Base-by-base conservation (phyloP, 2,329 filamentous ascomycete species). In the Aureobasidium zeae region DNA sequence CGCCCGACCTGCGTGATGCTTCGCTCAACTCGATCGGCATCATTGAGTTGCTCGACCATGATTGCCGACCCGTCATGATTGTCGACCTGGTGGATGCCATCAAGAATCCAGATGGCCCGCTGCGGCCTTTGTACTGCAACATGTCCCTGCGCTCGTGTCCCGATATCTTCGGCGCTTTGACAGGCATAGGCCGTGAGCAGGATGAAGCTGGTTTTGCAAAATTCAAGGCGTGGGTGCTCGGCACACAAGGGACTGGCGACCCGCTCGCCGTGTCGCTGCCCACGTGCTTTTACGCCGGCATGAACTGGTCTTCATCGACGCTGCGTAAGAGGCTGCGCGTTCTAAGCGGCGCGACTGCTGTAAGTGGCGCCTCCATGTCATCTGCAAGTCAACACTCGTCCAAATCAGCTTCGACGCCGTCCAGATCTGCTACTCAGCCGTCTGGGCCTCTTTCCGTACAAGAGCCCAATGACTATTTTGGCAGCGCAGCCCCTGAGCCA, bases 61-160 rank as follows among this genome's bases (percentile, higher is more conserved):
- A 91, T 57, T 76, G 81, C 37, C 70, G 85, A 34, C 85, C 83
- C 2, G 84, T 81, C 0, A 86, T 89, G 53, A 72, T 89, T 30
- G 68, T 89, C 24, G 83, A 89, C 54, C 63, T 84, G 38, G 67
- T 68, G 6, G 76, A 81, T 53, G 60, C 68, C 1, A 59, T 64
- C n/a, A 80, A 79, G 52, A 70, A 68, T 34, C 65, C 63, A 16
- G 65, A 71, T 1, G 70, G 71, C 0, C 67, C 68, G 2, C 60
- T 88, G 26, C 70, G 74, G 21, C 70, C 85, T 6, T 52, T 85
- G 0, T 88, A 83, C 57, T 73, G 74, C 21, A 91, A 89, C 57
- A 67, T 72, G 8, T 73, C 81, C 3, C 64, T 89, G 42, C 75
- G 78, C 38, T 70, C 72, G 1, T 73, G 71, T 16, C 60, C 68